phyloP scores from a whole-genome alignment of 306 rosid genomes.

The Benincasa hispida region DNA sequence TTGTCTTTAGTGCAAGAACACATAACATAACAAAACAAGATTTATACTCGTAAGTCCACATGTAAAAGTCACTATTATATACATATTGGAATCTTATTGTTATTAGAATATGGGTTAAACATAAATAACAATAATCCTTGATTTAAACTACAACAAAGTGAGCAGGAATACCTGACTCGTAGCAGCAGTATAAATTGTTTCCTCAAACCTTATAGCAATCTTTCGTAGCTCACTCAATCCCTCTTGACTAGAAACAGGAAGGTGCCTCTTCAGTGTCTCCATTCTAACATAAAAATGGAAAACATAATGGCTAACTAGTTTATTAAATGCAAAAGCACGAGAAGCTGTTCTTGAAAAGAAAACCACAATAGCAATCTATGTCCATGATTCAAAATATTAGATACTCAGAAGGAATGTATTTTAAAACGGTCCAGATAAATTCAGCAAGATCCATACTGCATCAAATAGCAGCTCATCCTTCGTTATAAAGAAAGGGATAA shows the following conservation, averaged over 20 bases:
- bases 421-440: no score
- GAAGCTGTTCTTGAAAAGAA: background rate
- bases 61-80: no score
- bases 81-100: background rate
- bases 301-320: background rate
- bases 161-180: conserved; percentile 41
- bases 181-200: conserved; percentile 48
- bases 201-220: conserved; percentile 76
- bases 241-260: conserved; percentile 45
- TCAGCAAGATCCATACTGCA: no score
- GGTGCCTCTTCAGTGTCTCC: conserved; percentile 56
- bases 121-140: background rate
- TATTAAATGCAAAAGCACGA: background rate
- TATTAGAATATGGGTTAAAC: background rate
- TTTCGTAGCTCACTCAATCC: conserved; percentile 45
- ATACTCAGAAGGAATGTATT: background rate
- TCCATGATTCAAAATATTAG: background rate
- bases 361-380: background rate
- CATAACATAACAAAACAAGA: background rate
- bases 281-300: conserved; percentile 25
- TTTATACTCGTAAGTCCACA: no score
- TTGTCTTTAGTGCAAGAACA: background rate
- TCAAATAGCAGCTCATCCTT: no score
- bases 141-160: background rate
- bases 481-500: no score